Conservation (phyloP, 148 eudicot genomes). For the Cornus controversa region DNA sequence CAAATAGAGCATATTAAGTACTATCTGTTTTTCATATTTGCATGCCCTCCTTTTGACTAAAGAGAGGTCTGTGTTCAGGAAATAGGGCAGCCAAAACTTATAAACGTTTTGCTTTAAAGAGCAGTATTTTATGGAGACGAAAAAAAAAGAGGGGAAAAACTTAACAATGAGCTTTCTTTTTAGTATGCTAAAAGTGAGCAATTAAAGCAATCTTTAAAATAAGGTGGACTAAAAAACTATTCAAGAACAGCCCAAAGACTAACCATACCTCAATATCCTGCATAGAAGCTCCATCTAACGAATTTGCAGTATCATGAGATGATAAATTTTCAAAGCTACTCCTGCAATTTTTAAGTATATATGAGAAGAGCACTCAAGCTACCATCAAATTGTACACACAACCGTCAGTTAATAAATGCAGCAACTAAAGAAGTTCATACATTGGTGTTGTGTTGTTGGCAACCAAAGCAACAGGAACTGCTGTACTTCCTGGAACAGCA, state of each 20-base stretch:
- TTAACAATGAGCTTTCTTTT: neutral
- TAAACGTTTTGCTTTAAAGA: neutral
- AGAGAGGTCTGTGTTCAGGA: neutral
- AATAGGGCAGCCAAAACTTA: neutral
- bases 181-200: neutral
- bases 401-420: slow-evolving; percentile 6
- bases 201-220: neutral
- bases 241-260: neutral
- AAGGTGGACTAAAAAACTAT: neutral
- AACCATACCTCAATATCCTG: slow-evolving; percentile 72
- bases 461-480: slow-evolving; percentile 24
- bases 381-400: neutral
- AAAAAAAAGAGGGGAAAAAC: neutral
- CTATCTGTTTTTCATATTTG: neutral
- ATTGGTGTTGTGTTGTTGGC: slow-evolving; percentile 25
- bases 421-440: slow-evolving; percentile 32
- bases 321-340: slow-evolving; percentile 35
- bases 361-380: neutral
- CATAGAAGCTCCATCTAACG: slow-evolving; percentile 51
- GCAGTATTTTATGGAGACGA: neutral
- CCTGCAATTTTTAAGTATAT: slow-evolving; percentile 31
- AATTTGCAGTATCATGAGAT: slow-evolving; percentile 44
- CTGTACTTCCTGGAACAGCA: slow-evolving; percentile 40
- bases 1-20: neutral
- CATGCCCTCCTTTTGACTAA: slow-evolving; percentile 2